These are phyloP conservation scores for Sporodiniella umbellata DNA, from an alignment of 371 early-diverging fungal species.

Conservation along the genomic window DNA sequence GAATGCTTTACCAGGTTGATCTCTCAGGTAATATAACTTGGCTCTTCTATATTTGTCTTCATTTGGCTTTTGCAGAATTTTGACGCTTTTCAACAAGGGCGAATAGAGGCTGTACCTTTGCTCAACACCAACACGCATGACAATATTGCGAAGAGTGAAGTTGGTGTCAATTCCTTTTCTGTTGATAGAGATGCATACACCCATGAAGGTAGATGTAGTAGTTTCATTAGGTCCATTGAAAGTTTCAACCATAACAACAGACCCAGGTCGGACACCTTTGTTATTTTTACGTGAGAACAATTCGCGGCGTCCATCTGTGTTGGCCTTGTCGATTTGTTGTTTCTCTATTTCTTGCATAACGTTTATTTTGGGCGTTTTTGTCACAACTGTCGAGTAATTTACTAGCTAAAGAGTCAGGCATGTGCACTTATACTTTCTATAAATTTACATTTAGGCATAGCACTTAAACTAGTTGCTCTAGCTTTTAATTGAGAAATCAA, in stretches of 20 bases:
- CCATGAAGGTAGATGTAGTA: constrained; percentile 70
- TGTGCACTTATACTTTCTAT: background rate
- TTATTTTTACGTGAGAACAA: constrained; percentile 56
- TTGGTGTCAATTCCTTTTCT: constrained; percentile 76
- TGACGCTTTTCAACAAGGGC: constrained; percentile 78
- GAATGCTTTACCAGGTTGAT: constrained; percentile 74
- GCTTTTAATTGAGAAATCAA: background rate
- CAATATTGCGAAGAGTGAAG: constrained; percentile 78
- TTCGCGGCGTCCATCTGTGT: constrained; percentile 59
- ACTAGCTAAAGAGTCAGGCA: background rate
- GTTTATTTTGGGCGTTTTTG: constrained; percentile 57
- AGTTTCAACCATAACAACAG: constrained; percentile 72
- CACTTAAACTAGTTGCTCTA: background rate
- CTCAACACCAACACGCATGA: constrained; percentile 82
- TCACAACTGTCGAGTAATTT: constrained; percentile 15
- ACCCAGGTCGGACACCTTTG: constrained; percentile 63
- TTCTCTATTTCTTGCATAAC: constrained; percentile 65
- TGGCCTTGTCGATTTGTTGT: constrained; percentile 58
- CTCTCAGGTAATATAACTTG: constrained; percentile 78
- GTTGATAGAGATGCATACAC: constrained; percentile 79
- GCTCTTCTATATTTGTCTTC: constrained; percentile 66
- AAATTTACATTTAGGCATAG: background rate
- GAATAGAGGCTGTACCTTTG: constrained; percentile 76
- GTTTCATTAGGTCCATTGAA: constrained; percentile 64
- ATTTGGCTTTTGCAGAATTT: constrained; percentile 63